Base-by-base conservation (phyloP, 371 early-diverging fungal genomes). In the Zancudomyces culisetae region DNA sequence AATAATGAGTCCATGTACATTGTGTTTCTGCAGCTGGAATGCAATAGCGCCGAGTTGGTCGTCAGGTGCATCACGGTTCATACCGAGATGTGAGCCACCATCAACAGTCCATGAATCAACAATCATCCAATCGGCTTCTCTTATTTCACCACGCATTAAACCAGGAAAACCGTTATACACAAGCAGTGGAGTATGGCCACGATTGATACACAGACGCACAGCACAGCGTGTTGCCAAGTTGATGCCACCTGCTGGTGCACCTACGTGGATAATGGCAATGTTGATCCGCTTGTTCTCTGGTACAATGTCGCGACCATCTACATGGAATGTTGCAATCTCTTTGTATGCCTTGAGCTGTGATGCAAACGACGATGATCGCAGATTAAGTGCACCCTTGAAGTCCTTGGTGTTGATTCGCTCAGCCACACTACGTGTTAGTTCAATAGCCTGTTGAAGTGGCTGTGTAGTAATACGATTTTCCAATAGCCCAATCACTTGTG, bases 191-290 rank as follows among this genome's bases (percentile, higher is more conserved):
- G 68, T 76, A 54, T 91, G 85, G 0, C 91, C 93, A 30, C 80
- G 77, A 67, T 85, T 85, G 51, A 89, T 66, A 26, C 86, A 84
- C 40, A 85, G 78, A 22, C 93, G 83, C 20, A 88, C 90, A 4
- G 85, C 81, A 2, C 85, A 79, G 49, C 94, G 81, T 3, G 96
- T 87, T 0, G 93, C 96, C 13, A 92, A 83, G 65, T 98, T 98
- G 92, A 98, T 95, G 45, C 99, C 99, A 52, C 90, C 93, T 15
- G 94, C 90, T 28, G 98, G 96, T 0, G 90, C 91, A 50, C 98
- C 99, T 26, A 82, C 75, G 54, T 96, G 90, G 29, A 98, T 62
- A 55, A 99, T 87, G 45, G 80, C 98, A 50, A 99, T 80, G 51
- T 86, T 82, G 39, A 96, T 61, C 2, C 76, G 68, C 60, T 70